These are phyloP conservation scores for Pulicaria dysenterica DNA, from an alignment of 129 eudicot species.

Conservation along the genomic window DNA sequence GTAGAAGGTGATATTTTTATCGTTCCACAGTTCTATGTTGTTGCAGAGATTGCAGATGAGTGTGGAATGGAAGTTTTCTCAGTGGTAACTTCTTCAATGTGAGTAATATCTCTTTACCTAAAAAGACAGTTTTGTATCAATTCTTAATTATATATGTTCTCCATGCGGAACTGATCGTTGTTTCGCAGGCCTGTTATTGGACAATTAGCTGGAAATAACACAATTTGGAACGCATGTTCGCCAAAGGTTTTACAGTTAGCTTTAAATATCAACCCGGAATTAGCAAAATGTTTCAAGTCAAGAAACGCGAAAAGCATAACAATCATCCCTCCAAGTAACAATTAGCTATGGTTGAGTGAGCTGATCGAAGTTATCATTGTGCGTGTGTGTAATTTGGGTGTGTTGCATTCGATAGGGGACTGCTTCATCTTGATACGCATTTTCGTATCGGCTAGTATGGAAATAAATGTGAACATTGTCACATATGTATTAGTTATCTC, in stretches of 20 bases:
- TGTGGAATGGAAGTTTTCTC: conserved; percentile 54
- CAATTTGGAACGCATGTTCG: conserved; percentile 46
- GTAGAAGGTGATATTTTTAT: conserved; percentile 45
- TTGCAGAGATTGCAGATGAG: conserved; percentile 35
- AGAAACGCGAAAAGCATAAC: neutral
- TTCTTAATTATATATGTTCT: neutral
- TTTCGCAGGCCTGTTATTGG: conserved; percentile 35
- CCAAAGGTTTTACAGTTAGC: conserved; percentile 43
- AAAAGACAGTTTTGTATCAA: neutral
- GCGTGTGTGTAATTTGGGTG: too few relatives aligned
- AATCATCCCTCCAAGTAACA: conserved; percentile 16
- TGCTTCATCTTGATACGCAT: too few relatives aligned
- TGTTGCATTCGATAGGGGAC: too few relatives aligned
- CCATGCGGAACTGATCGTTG: neutral
- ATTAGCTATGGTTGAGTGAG: too few relatives aligned
- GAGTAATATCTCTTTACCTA: neutral
- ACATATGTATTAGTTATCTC: too few relatives aligned
- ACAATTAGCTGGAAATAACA: conserved; percentile 37
- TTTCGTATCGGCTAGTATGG: too few relatives aligned
- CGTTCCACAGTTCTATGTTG: conserved; percentile 57
- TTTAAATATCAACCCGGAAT: conserved; percentile 32
- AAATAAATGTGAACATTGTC: too few relatives aligned
- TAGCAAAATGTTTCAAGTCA: conserved; percentile 28
- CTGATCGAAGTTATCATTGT: too few relatives aligned
- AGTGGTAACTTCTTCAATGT: conserved; percentile 52